A percentile compares a stretch with the other conserved stretches of the same genome.
Evolutionary conservation across 2,329 filamentous ascomycete genomes (phyloP).

Genomic region (Colletotrichum ledebouriae): DNA sequence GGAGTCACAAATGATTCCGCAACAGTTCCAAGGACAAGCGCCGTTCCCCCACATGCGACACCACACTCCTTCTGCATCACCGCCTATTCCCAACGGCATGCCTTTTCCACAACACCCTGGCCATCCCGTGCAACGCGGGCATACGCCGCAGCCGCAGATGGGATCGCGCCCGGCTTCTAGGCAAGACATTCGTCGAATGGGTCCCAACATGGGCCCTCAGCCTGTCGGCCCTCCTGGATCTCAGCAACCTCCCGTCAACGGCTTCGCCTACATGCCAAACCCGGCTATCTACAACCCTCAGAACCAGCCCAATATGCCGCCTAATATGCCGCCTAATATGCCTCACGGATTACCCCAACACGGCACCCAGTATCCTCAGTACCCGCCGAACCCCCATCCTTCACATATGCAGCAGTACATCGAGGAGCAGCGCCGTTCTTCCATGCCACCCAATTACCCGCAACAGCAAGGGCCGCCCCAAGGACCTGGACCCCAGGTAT

Average conservation of each 20-base stretch:
- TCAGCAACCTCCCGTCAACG: constrained; percentile 70
- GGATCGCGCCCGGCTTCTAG: constrained; percentile 84
- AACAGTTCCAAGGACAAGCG: constrained; percentile 76
- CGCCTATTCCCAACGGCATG: constrained; percentile 84
- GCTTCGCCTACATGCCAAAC: constrained; percentile 87
- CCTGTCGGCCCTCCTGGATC: constrained; percentile 70
- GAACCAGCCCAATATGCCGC: constrained; percentile 57
- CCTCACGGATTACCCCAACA: constrained; percentile 54
- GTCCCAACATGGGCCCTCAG: constrained; percentile 79
- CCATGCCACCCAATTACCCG: constrained; percentile 76
- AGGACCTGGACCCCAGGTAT: constrained; percentile 56
- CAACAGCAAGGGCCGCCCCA: constrained; percentile 65
- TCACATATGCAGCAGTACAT: constrained; percentile 76
- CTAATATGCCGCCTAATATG: constrained; percentile 55
- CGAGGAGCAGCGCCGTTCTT: constrained; percentile 81
- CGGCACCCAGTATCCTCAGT: constrained; percentile 56
- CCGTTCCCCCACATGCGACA: constrained; percentile 87
- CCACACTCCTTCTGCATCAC: constrained; percentile 86
- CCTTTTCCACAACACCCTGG: constrained; percentile 70
- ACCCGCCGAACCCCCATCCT: constrained; percentile 44
- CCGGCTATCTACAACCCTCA: constrained; percentile 86
- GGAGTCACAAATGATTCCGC: constrained; percentile 74
- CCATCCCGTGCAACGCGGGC: constrained; percentile 70
- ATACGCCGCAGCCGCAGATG: constrained; percentile 84
- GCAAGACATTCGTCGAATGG: constrained; percentile 81